These are phyloP conservation scores for Rosa hybrid DNA, from an alignment of 331 rosid species.

Conservation along the genomic window DNA sequence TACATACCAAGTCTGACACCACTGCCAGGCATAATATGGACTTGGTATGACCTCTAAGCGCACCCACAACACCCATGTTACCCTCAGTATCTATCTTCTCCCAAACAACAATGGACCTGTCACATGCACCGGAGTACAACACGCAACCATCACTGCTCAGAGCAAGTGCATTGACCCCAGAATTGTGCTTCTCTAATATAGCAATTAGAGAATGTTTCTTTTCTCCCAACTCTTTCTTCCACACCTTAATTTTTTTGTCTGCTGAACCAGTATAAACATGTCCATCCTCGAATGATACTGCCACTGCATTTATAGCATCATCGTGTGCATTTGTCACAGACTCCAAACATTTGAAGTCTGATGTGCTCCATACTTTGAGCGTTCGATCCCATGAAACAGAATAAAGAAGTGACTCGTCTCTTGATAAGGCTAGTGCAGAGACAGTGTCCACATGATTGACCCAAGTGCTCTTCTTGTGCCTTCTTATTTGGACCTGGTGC, in stretches of 20 bases:
- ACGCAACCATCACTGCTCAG: constrained; percentile 56
- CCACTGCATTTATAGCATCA: constrained; percentile 82
- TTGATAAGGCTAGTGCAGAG: constrained; percentile 72
- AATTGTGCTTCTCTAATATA: constrained; percentile 66
- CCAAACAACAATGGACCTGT: constrained; percentile 77
- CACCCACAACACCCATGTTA: constrained; percentile 56
- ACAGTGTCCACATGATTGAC: constrained; percentile 91
- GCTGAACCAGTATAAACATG: constrained; percentile 83
- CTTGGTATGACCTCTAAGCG: constrained; percentile 69
- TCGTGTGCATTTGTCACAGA: constrained; percentile 76
- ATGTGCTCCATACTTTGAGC: constrained; percentile 73
- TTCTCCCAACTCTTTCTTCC: constrained; percentile 50
- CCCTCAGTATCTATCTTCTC: constrained; percentile 37
- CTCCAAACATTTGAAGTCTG: constrained; percentile 77
- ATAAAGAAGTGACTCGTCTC: constrained; percentile 58
- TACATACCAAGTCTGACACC: constrained; percentile 59
- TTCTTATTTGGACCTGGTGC: constrained; percentile 67
- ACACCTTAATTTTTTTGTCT: constrained; percentile 76
- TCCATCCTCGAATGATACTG: constrained; percentile 57
- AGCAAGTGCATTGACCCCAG: constrained; percentile 86
- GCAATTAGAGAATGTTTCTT: constrained; percentile 49
- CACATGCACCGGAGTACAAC: constrained; percentile 86
- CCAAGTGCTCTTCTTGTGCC: constrained; percentile 90
- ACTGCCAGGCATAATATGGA: constrained; percentile 74
- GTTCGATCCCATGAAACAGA: constrained; percentile 95